A percentile compares a stretch with the other conserved stretches of the same genome.
Evolutionary conservation across 192 early-diverging fungal species (phyloP).

Genomic region (Obelidium mucronatum): DNA sequence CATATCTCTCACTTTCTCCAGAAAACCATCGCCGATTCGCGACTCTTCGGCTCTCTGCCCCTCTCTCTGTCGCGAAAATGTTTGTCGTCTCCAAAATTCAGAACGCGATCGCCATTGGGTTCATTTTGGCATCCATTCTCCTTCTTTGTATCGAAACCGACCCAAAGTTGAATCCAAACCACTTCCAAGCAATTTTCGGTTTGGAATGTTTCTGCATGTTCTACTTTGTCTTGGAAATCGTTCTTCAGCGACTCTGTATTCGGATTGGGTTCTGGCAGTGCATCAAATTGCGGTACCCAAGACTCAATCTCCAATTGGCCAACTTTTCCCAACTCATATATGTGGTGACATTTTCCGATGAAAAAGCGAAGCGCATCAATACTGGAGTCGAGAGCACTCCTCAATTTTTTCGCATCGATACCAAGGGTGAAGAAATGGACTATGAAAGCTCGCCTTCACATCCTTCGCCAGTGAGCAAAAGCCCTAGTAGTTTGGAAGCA

Average conservation of each 20-base stretch:
- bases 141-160: slow-evolving; percentile 32
- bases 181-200: slow-evolving; percentile 4
- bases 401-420: not conserved
- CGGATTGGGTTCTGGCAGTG: not conserved
- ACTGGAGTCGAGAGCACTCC: not conserved
- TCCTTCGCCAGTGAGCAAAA: no score
- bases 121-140: slow-evolving; percentile 12
- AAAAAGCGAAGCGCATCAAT: slow-evolving; percentile 5
- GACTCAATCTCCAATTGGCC: not conserved
- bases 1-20: slow-evolving; percentile 2
- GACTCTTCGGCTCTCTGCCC: not conserved
- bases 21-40: not conserved
- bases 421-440: no score
- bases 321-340: not conserved
- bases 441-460: no score
- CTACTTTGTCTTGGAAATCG: slow-evolving; percentile 31
- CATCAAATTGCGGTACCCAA: not conserved
- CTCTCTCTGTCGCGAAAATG: slow-evolving; percentile 1
- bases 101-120: not conserved
- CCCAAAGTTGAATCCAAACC: slow-evolving; percentile 1
- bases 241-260: slow-evolving; percentile 9
- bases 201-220: slow-evolving; percentile 29
- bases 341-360: not conserved
- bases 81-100: slow-evolving; percentile 17
- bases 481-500: not conserved